Base-by-base conservation (phyloP, 257 asterid genomes). In the Nicotiana knightiana region DNA sequence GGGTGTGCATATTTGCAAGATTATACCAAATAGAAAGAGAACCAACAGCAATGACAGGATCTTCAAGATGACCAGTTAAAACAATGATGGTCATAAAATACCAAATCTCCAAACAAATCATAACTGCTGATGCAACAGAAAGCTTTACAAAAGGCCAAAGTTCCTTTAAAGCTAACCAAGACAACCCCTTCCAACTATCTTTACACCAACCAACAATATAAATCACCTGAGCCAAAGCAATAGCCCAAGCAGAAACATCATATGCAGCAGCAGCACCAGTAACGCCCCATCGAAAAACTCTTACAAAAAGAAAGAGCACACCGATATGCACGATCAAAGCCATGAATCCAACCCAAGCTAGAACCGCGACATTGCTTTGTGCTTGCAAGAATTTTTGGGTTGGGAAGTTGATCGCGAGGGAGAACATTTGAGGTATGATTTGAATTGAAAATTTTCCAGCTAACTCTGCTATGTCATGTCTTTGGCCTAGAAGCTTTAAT, bases 81-180 rank as follows among this genome's bases (percentile, higher is more conserved):
- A 96, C 97, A 80, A 94, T 92, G 7, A 96, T 94, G 86, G 97
- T 96, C 99, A 96, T 96, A 61, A 96, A 96, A 83, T 96, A 96
- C 99, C 99, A 94, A 83, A 96, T 96, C 91, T 96, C 99, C 85
- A 96, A 86, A 86, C 98, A 96, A 87, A 94, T 93, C 99, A 96
- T 93, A 66, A 94, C 79, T 6, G 98, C 99, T 0, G 98, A 96
- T 62, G 93, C 96, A 9, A 96, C 10, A 0, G 99, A 96, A 43
- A 96, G 96, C 90, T 71, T 91, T 0, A 89, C 81, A 21, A 96
- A 96, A 0, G 86, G 86, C 97, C 97, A 92, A 39, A 96, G 85
- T 6, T 92, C 98, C 82, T 83, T 89, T 21, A 96, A 93, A 3
- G 99, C 98, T 6, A 89, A 90, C 93, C 90, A 90, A 13, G 97